Conservation (phyloP, 352 stramenopile genomes). For the Phytophthora macrochlamydospora region DNA sequence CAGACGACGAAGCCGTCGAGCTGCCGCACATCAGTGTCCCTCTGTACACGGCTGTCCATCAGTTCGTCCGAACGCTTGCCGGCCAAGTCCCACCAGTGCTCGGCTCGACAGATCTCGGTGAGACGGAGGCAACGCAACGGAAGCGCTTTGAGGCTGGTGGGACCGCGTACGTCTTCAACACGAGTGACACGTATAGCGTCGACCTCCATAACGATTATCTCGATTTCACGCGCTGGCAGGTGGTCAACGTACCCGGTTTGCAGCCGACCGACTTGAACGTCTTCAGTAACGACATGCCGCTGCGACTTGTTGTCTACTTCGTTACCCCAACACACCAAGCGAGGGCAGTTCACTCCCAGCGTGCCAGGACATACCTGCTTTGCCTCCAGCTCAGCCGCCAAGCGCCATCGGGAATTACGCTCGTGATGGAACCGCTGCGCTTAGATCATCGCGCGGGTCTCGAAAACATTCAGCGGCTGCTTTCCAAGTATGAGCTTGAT, state of each 20-base stretch:
- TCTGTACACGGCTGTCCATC: slow-evolving; percentile 65
- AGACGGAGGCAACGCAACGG: slow-evolving; percentile 38
- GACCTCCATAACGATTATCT: slow-evolving; percentile 79
- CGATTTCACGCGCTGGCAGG: slow-evolving; percentile 61
- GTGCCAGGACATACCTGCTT: slow-evolving; percentile 43
- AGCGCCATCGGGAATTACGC: too few relatives aligned
- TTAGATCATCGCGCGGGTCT: slow-evolving; percentile 15
- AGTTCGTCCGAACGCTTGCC: slow-evolving; percentile 59
- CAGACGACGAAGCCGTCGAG: slow-evolving; percentile 46
- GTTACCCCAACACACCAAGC: slow-evolving; percentile 32
- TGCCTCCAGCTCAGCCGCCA: slow-evolving; percentile 53
- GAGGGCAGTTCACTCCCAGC: slow-evolving; percentile 23
- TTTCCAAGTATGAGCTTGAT: slow-evolving; percentile 39
- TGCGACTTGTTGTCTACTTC: slow-evolving; percentile 64
- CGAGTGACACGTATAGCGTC: slow-evolving; percentile 70
- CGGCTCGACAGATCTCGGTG: slow-evolving; percentile 58
- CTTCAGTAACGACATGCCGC: slow-evolving; percentile 70
- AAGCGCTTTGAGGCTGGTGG: slow-evolving; percentile 34
- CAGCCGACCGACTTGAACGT: slow-evolving; percentile 44
- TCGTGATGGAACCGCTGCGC: too few relatives aligned
- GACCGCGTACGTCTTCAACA: slow-evolving; percentile 60
- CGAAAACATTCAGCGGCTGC: slow-evolving; percentile 28
- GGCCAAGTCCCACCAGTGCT: slow-evolving; percentile 40
- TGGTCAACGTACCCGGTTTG: slow-evolving; percentile 60
- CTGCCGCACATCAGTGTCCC: slow-evolving; percentile 73